phyloP scores from a whole-genome alignment of 2,329 filamentous ascomycete species.

The Stachybotrys chartarum region DNA sequence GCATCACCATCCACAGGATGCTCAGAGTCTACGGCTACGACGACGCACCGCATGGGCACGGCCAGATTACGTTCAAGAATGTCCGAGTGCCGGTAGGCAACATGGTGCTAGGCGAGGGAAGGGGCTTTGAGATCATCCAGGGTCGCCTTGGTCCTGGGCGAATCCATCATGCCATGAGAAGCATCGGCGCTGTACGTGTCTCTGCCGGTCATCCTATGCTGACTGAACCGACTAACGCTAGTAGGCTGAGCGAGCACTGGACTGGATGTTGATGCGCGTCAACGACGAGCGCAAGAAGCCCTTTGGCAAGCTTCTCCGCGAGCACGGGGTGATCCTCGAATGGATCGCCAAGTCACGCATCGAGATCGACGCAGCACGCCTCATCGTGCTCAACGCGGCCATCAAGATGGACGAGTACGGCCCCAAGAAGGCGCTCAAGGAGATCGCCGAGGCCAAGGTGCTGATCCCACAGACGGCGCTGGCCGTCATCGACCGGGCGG shows the following conservation, averaged over 20 bases:
- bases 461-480: conserved; percentile 77
- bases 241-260: conserved; percentile 77
- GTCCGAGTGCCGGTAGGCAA: conserved; percentile 79
- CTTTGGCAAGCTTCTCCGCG: conserved; percentile 78
- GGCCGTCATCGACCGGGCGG: conserved; percentile 84
- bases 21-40: conserved; percentile 92
- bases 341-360: conserved; percentile 89
- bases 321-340: conserved; percentile 92
- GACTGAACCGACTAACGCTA: neutral
- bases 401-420: conserved; percentile 87
- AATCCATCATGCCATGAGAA: conserved; percentile 97
- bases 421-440: conserved; percentile 81
- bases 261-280: conserved; percentile 90
- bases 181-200: conserved; percentile 67
- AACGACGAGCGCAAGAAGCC: conserved; percentile 88
- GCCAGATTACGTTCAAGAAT: conserved; percentile 82
- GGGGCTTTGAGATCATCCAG: conserved; percentile 97
- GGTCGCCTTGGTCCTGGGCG: conserved; percentile 90
- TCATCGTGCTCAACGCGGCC: conserved; percentile 89
- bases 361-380: conserved; percentile 86
- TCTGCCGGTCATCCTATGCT: conserved; percentile 3
- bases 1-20: conserved; percentile 92
- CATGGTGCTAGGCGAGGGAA: conserved; percentile 86
- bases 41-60: conserved; percentile 96
- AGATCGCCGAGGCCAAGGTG: conserved; percentile 95